Evolutionary conservation across 768 basidiomycete species (phyloP), one percentile per base, ranked within the genome.

Genomic region (Multifurca ochricompacta): DNA sequence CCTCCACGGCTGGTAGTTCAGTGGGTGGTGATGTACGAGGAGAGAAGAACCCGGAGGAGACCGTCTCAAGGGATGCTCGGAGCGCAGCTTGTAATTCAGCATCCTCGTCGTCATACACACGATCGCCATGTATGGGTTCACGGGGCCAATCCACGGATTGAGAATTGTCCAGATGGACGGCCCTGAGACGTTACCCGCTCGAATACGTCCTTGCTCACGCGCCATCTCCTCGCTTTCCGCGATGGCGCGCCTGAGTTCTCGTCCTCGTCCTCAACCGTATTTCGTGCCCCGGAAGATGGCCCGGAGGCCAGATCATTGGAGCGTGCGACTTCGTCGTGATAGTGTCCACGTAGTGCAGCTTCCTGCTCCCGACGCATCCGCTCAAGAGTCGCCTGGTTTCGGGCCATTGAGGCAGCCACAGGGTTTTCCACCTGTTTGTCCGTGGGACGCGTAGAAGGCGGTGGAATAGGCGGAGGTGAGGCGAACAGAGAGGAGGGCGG

Each of bases 91-190:
- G 92, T 42, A 95, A 70, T 62, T 88, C 85, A 21, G 79, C 81
- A 62, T 95, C 91, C 47, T 93, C 91, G 59, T 94, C 91, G 58
- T 93, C 91, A 60, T 88, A 83, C 35, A 83, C 78, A 42, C 81
- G 70, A 47, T 75, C 56, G 27, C 48, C 49, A 4, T 30, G 60
- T 13, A 19, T 18, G 18, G 13, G 60, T 19, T 23, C 44, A n/a
- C 40, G 28, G 34, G 43, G 28, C 35, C 30, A 54, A 14, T n/a
- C 41, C 1, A 41, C 39, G 36, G 56, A 41, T 23, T 37, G 27
- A 37, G 16, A 37, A 13, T 7, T 11, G 10, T 37, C 53, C 18
- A 46, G 7, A 3, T 35, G 46, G 11, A 31, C 42, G 62, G 62
- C 28, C 56, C 60, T 7, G 63, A 62, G 31, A 59, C 62, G 18